phyloP scores from a whole-genome alignment of 371 early-diverging fungal species.

The Haplosporangium sp. region DNA sequence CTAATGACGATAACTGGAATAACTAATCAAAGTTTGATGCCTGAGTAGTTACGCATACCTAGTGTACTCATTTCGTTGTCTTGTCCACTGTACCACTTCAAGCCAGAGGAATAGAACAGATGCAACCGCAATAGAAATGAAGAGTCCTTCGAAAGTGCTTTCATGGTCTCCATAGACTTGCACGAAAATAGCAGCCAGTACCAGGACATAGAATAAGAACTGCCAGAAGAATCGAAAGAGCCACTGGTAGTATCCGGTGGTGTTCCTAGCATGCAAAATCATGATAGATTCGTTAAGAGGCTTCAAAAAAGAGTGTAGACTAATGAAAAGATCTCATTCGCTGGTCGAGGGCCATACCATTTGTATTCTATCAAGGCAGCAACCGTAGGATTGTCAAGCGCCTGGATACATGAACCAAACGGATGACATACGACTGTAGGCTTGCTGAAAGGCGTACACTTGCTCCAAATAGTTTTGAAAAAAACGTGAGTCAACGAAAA shows the following conservation, averaged over 20 bases:
- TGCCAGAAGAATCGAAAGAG: neutral
- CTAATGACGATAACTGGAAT: neutral
- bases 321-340: neutral
- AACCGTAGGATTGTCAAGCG: constrained; percentile 13
- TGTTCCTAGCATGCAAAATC: constrained; percentile 6
- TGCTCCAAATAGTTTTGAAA: neutral
- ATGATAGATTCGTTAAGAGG: too few relatives aligned
- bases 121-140: constrained; percentile 2
- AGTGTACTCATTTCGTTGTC: neutral
- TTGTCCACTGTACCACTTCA: constrained; percentile 1
- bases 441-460: neutral
- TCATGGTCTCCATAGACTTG: constrained; percentile 2
- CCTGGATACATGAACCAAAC: neutral
- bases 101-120: constrained; percentile 8
- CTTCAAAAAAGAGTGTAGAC: neutral
- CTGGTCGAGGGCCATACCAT: neutral
- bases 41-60: neutral
- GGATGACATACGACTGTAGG: neutral
- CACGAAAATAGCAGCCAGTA: neutral
- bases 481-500: neutral
- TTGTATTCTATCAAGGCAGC: constrained; percentile 18
- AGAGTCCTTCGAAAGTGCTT: neutral
- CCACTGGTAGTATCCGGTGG: constrained; percentile 13
- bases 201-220: constrained; percentile 4
- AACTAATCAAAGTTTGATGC: neutral